phyloP scores from a whole-genome alignment of 768 basidiomycete genomes.

The Rossbeevera mucosa region DNA sequence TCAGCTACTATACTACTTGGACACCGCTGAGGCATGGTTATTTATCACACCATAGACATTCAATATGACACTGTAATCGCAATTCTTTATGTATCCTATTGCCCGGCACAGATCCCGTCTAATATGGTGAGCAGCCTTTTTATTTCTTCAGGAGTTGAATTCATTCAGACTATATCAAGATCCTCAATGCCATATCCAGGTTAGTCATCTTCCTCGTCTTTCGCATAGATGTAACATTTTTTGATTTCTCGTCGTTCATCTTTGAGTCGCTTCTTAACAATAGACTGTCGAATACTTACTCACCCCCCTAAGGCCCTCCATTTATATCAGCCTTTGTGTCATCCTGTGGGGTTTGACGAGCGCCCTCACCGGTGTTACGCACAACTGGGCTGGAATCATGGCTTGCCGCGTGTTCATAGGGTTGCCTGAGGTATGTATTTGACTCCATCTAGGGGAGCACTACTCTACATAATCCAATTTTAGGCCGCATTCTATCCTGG shows the following conservation, averaged over 20 bases:
- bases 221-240: not conserved
- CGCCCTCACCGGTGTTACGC: not conserved
- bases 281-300: not conserved
- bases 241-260: too few relatives aligned
- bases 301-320: conserved; percentile 44
- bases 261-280: too few relatives aligned
- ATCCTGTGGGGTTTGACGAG: not conserved
- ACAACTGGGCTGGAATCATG: not conserved
- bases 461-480: not conserved
- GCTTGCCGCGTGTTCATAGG: not conserved
- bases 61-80: conserved; percentile 54
- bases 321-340: not conserved
- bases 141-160: not conserved
- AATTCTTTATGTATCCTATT: conserved; percentile 55
- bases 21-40: too few relatives aligned
- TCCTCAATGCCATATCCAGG: conserved; percentile 52
- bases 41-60: conserved; percentile 35
- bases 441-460: conserved; percentile 38
- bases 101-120: conserved; percentile 47
- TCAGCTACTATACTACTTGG: too few relatives aligned
- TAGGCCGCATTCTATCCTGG: conserved; percentile 67
- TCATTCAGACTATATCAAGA: conserved; percentile 28
- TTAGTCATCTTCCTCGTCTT: conserved; percentile 14
- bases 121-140: conserved; percentile 3
- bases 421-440: not conserved